Evolutionary conservation across 2,329 filamentous ascomycete genomes (phyloP).

Genomic region (Fusarium sp.): DNA sequence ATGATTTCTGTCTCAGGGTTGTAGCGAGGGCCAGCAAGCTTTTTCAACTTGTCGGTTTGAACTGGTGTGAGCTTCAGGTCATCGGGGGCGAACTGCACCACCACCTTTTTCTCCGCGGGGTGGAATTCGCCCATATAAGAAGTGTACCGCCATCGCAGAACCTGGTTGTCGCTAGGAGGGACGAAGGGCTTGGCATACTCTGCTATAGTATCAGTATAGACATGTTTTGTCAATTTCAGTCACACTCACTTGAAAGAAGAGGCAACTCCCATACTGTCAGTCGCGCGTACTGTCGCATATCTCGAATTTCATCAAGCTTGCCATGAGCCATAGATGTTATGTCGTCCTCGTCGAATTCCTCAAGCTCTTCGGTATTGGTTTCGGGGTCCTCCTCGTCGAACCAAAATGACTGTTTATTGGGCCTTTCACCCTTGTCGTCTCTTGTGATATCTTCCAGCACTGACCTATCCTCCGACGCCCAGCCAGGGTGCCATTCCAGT

Average conservation of each 20-base stretch:
- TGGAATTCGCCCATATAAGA: constrained; percentile 95
- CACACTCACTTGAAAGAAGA: constrained; percentile 78
- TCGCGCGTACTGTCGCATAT: constrained; percentile 87
- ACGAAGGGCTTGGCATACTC: constrained; percentile 85
- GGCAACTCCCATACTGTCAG: constrained; percentile 97
- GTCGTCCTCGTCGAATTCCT: constrained; percentile 81
- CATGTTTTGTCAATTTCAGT: not conserved
- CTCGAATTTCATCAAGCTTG: constrained; percentile 87
- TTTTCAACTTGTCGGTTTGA: constrained; percentile 84
- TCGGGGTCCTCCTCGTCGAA: constrained; percentile 60
- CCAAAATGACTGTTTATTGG: constrained; percentile 57
- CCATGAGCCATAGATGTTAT: constrained; percentile 84
- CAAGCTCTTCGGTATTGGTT: constrained; percentile 60
- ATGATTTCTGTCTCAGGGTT: constrained; percentile 84
- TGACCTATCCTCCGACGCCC: constrained; percentile 45
- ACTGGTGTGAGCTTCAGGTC: constrained; percentile 75
- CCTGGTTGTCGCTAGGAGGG: constrained; percentile 71
- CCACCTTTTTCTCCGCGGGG: constrained; percentile 91
- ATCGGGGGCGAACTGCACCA: constrained; percentile 83
- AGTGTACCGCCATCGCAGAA: constrained; percentile 95
- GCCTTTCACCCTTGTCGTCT: constrained; percentile 46
- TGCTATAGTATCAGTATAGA: constrained; percentile 50
- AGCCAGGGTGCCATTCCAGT: constrained; percentile 44
- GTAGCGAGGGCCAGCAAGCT: constrained; percentile 85
- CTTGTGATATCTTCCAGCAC: constrained; percentile 46